These are phyloP conservation scores for Dactylellina drechsleri DNA, from an alignment of 2,329 filamentous ascomycete species.

Conservation along the genomic window DNA sequence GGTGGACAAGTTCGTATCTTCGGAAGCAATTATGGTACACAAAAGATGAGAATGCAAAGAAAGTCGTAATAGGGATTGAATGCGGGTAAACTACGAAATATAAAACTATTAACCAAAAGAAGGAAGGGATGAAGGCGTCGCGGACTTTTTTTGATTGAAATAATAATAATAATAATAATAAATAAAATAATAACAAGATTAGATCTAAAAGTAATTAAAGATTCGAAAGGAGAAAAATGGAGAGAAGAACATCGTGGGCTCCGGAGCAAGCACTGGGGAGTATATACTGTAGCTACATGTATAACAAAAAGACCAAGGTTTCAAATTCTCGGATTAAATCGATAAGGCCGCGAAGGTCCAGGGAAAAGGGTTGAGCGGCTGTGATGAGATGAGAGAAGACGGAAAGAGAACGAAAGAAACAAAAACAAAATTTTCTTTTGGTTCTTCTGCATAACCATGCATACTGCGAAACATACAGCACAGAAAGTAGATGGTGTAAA, in stretches of 20 bases:
- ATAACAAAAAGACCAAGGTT: conserved; percentile 18
- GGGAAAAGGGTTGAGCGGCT: conserved; percentile 19
- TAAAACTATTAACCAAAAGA: not conserved
- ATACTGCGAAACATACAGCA: conserved; percentile 54
- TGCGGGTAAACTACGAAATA: not conserved
- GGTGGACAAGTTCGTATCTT: too few species aligned
- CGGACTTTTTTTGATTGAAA: conserved; percentile 3
- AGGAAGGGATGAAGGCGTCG: conserved; percentile 36
- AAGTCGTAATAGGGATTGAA: conserved; percentile 11
- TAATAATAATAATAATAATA: too few species aligned
- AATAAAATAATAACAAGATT: not conserved
- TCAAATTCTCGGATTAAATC: conserved; percentile 21
- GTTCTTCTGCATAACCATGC: conserved; percentile 52
- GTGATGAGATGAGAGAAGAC: conserved; percentile 55
- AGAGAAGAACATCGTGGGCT: conserved; percentile 8
- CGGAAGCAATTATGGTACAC: too few species aligned
- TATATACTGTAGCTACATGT: conserved; percentile 21
- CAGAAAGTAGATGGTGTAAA: conserved; percentile 37
- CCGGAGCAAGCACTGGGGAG: conserved; percentile 11
- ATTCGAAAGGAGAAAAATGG: conserved; percentile 12
- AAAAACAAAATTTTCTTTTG: conserved; percentile 33
- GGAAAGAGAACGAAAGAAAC: conserved; percentile 3
- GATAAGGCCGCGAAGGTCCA: conserved; percentile 21
- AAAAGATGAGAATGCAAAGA: not conserved
- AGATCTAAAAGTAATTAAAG: conserved; percentile 34